Evolutionary conservation across 2,329 filamentous ascomycete genomes (phyloP), one percentile per base, ranked within the genome.

Genomic region (Claviceps sp.): DNA sequence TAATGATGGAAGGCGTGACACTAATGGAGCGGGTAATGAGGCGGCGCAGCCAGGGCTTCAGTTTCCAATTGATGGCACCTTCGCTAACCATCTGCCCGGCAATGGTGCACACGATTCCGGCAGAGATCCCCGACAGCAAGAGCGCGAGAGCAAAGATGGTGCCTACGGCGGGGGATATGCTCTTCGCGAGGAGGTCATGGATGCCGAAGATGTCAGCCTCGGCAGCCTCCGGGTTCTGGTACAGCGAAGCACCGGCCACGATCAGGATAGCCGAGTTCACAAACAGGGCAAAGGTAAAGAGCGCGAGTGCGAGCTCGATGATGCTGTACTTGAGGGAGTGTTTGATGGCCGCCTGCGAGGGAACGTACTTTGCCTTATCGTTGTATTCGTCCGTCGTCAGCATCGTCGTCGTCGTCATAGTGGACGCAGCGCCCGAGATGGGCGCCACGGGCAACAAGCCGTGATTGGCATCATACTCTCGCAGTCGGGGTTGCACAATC

Each of bases 61-160:
- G 67, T 5, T 70, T 79, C 85, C 87, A 89, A 47, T 81, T 79
- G 45, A 95, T 66, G 55, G 88, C 86, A 6, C 88, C 88, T 65
- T 94, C 88, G 56, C 81, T 84, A 22, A 95, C 84, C 82, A 95
- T 93, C 65, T 95, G 88, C 0, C 88, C 88, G 0, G 88, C 79
- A 58, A 95, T 93, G 1, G 89, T 95, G 69, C 88, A 94, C 2
- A 94, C 84, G 38, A 95, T 87, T 5, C 88, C 88, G 0, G 88
- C 88, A 0, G 83, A 87, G 13, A 88, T 77, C 8, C 88, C 88
- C 0, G 85, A 90, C 0, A 94, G 77, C 0, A 95, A 76, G 1
- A 95, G 71, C 0, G 88, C 87, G 2, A 94, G 72, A 0, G 87
- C 87, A 57, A 95, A 95, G n/a, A 95, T 73, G 2, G 85, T 86